Conservation (phyloP, 345 rosid genomes). For the Acer negundo region DNA sequence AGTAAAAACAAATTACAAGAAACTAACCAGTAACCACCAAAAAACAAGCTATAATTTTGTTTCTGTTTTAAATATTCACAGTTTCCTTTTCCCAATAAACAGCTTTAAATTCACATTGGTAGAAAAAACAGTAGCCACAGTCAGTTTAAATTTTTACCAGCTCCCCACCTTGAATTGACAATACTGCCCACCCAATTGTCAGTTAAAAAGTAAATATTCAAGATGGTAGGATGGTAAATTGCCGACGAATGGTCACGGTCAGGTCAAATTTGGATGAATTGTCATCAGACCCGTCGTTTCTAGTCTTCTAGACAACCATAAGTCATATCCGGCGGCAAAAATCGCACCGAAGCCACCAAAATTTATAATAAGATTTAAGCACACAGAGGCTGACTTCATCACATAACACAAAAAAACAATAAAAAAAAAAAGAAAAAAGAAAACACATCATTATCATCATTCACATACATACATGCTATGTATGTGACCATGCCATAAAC, state of each 20-base stretch:
- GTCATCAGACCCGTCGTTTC: conserved; percentile 31
- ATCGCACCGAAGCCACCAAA: too few relatives aligned
- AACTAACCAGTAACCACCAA: background rate
- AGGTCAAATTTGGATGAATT: conserved; percentile 21
- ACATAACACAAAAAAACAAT: background rate
- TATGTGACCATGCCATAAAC: background rate
- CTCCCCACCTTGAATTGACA: background rate
- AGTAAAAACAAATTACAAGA: background rate
- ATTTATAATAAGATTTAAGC: background rate
- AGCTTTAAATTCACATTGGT: background rate
- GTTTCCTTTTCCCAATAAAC: background rate
- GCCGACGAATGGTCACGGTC: conserved; percentile 8
- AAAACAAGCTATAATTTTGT: background rate
- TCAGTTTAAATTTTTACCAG: background rate
- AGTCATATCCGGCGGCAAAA: conserved; percentile 46
- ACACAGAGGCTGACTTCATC: conserved; percentile 36
- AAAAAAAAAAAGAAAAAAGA: background rate
- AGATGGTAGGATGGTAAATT: conserved; percentile 20
- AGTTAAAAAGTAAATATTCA: background rate
- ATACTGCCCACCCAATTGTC: background rate
- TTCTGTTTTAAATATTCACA: background rate
- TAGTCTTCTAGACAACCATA: conserved; percentile 17
- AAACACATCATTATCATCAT: background rate
- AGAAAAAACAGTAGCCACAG: background rate
- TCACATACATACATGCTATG: conserved; percentile 16